Percentiles rank a stretch among this genome's conserved stretches.
Conservation (phyloP, 495 filamentous ascomycete species). For the Tuber brumale region DNA sequence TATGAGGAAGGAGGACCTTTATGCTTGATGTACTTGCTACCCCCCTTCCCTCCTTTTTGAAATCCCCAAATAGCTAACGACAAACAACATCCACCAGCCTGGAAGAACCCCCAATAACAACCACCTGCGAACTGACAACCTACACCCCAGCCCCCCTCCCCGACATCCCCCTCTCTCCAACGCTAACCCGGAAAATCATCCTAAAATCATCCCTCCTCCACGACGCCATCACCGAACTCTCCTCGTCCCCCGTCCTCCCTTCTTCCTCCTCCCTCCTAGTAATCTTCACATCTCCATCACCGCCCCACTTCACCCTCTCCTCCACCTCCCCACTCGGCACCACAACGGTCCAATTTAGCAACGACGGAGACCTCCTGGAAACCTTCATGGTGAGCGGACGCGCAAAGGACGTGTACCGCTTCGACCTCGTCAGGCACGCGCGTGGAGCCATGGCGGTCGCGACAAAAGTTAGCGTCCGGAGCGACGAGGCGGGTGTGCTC, state of each 20-base stretch:
- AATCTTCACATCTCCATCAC: slow-evolving; percentile 17
- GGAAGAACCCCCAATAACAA: slow-evolving; percentile 77
- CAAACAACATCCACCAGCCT: slow-evolving; percentile 57
- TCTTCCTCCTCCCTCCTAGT: not conserved
- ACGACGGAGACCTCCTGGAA: slow-evolving; percentile 65
- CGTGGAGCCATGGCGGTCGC: slow-evolving; percentile 82
- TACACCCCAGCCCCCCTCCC: slow-evolving; percentile 62
- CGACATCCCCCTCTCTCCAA: slow-evolving; percentile 78
- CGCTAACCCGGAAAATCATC: slow-evolving; percentile 84
- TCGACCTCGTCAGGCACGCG: slow-evolving; percentile 74
- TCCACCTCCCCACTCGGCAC: slow-evolving; percentile 70
- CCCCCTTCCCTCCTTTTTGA: not conserved
- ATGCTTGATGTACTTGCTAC: slow-evolving; percentile 23
- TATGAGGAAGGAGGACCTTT: slow-evolving; percentile 72
- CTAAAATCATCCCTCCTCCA: slow-evolving; percentile 48
- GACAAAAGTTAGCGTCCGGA: slow-evolving; percentile 82
- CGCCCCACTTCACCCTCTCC: slow-evolving; percentile 67
- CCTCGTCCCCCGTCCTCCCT: slow-evolving; percentile 64
- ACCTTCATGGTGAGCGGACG: slow-evolving; percentile 57
- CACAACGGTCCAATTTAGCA: slow-evolving; percentile 75
- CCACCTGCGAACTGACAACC: slow-evolving; percentile 85
- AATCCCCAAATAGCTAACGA: not conserved
- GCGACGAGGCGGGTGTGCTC: slow-evolving; percentile 79
- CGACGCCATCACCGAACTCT: slow-evolving; percentile 58
- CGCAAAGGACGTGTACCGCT: slow-evolving; percentile 58